Base-by-base conservation (phyloP, 192 early-diverging fungal genomes). In the Dimargaris cristalligena region DNA sequence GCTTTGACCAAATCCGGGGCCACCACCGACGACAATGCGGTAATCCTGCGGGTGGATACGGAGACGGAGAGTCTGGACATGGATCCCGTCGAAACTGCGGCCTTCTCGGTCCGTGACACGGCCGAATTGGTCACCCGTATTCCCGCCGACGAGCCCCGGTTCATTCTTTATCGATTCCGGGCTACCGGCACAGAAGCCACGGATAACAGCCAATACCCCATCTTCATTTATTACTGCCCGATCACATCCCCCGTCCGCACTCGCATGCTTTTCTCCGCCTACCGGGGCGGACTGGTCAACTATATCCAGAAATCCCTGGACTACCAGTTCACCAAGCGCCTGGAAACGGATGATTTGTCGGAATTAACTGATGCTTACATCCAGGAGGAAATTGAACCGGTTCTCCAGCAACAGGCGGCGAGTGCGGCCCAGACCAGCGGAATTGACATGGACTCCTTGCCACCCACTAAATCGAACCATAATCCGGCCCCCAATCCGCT, bases 201-300 rank as follows among this genome's bases (percentile, higher is more conserved):
- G 34, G 3, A 56, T 1, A 68, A 65, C 20, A 61, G 56, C 16
- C 18, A 9, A 16, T 57, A 34, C 55, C n/a, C 73, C 80, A 79
- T 91, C n/a, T 94, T 94, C 67, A 72, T 87, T 57, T 92, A 88
- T 66, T 82, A 82, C 28, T 97, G 92, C 62, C 92, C 94, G 10
- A 69, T 80, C 28, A 59, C 68, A 9, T 83, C 86, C 54, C 89
- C 88, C 67, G 83, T 97, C 58, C 82, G 86, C 41, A 79, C 89
- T 47, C 76, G 85, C n/a, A 97, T 95, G 94, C 60, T 91, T 33
- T 93, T 89, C 68, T 89, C 90, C 11, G 78, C 90, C 0, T 85
- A 80, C 48, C 77, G 82, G 46, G 65, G 71, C 22, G 80, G 73
- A 32, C 74, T 90, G 23, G 60, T 87, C 44, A 61, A 68, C 10